Percentiles rank a stretch among this genome's conserved stretches.
Evolutionary conservation across 768 basidiomycete species (phyloP).

Genomic region (Russula sp.): DNA sequence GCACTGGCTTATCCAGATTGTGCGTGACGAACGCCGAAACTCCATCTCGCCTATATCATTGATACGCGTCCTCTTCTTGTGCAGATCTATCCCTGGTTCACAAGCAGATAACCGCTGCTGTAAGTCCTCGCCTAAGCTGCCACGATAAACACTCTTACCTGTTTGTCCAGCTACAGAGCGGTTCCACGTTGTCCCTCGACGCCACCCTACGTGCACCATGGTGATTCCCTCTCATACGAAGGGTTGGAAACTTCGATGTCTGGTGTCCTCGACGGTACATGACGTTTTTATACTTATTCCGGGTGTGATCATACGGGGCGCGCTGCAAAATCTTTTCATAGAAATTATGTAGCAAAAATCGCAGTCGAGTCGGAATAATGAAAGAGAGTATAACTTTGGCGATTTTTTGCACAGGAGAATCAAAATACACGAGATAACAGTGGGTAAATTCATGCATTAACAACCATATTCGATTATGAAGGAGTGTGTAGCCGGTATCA

Average conservation of each 20-base stretch:
- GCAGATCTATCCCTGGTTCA: constrained; percentile 23
- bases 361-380: constrained; percentile 1
- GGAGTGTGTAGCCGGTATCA: constrained; percentile 21
- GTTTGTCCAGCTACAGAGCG: constrained; percentile 14
- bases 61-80: background rate
- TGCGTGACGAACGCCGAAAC: constrained; percentile 33
- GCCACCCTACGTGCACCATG: constrained; percentile 22
- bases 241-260: background rate
- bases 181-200: constrained; percentile 10
- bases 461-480: constrained; percentile 23
- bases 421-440: constrained; percentile 19
- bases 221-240: constrained; percentile 1
- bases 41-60: background rate
- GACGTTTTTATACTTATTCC: background rate
- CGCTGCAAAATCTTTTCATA: background rate
- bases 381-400: constrained; percentile 14
- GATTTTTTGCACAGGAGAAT: constrained; percentile 7
- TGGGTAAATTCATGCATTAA: constrained; percentile 18
- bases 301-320: background rate
- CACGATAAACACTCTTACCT: background rate
- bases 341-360: constrained; percentile 2
- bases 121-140: background rate
- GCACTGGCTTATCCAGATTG: constrained; percentile 88
- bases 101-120: constrained; percentile 22
- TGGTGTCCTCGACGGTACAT: background rate